Evolutionary conservation across 169 alveolate species (phyloP).

Genomic region (Babesia bigemina): DNA sequence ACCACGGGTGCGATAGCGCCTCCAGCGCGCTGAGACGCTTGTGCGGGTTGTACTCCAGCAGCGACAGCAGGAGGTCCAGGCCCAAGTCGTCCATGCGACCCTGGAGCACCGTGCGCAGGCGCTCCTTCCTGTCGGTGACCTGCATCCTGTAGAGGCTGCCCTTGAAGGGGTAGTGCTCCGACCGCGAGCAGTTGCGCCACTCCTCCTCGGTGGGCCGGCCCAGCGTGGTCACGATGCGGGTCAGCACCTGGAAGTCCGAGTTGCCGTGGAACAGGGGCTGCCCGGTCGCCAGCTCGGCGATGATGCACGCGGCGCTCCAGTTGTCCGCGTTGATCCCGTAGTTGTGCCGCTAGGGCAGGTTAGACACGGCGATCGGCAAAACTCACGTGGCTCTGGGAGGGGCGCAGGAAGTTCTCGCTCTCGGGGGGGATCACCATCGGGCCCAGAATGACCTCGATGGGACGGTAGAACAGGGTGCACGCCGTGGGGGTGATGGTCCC

Average conservation of each 20-base stretch:
- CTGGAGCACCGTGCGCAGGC: slow-evolving; percentile 66
- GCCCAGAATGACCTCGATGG: slow-evolving; percentile 81
- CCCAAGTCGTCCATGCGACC: slow-evolving; percentile 78
- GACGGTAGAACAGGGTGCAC: slow-evolving; percentile 86
- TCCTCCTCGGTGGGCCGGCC: slow-evolving; percentile 87
- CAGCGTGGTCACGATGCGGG: slow-evolving; percentile 79
- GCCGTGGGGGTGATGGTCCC: slow-evolving; percentile 88
- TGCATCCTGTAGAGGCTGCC: slow-evolving; percentile 72
- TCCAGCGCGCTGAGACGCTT: slow-evolving; percentile 93
- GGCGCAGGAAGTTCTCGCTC: neutral
- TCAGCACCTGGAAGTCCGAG: slow-evolving; percentile 81
- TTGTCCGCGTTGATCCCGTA: slow-evolving; percentile 84
- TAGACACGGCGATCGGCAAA: neutral
- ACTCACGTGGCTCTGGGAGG: slow-evolving; percentile 27
- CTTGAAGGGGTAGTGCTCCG: slow-evolving; percentile 77
- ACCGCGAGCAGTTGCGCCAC: slow-evolving; percentile 79
- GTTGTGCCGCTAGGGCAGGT: slow-evolving; percentile 40
- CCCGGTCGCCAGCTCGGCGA: slow-evolving; percentile 86
- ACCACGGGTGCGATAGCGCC: slow-evolving; percentile 94
- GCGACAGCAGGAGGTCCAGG: slow-evolving; percentile 87
- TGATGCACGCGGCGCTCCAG: slow-evolving; percentile 89
- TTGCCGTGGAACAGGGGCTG: slow-evolving; percentile 88
- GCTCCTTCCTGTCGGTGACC: slow-evolving; percentile 68
- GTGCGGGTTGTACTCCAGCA: slow-evolving; percentile 92
- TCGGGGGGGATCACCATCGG: slow-evolving; percentile 19